Evolutionary conservation across 306 rosid species (phyloP).

Genomic region (Cercis canadensis): DNA sequence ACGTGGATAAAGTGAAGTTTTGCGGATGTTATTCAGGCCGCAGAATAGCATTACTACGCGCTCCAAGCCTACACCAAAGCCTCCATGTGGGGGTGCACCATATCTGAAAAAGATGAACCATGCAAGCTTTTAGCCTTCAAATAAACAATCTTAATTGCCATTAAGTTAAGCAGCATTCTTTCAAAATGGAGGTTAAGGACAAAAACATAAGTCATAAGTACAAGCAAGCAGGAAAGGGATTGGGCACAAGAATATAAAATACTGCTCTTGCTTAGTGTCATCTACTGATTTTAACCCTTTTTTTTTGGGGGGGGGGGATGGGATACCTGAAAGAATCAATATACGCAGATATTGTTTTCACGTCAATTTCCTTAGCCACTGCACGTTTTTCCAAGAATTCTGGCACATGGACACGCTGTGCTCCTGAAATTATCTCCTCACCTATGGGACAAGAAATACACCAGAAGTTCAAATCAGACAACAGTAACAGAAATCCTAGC

Average conservation of each 20-base stretch:
- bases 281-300: background rate
- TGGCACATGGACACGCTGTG: conserved; percentile 85
- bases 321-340: conserved; percentile 88
- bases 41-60: conserved; percentile 95
- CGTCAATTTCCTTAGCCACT: conserved; percentile 76
- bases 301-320: too few relatives aligned
- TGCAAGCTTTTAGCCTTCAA: background rate
- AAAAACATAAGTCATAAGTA: background rate
- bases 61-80: conserved; percentile 95
- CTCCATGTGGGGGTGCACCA: conserved; percentile 93
- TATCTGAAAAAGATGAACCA: conserved; percentile 60
- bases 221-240: background rate
- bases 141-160: background rate
- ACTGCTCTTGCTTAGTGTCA: background rate
- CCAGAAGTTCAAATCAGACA: conserved; percentile 31
- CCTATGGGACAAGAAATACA: conserved; percentile 50
- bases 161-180: background rate
- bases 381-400: conserved; percentile 84
- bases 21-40: conserved; percentile 85
- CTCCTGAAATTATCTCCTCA: conserved; percentile 98
- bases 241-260: background rate
- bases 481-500: background rate
- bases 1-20: conserved; percentile 86
- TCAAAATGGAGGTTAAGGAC: background rate
- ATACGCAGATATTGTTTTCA: conserved; percentile 71